Evolutionary conservation across 305 asterid genomes (phyloP).

Genomic region (Withania somnifera): DNA sequence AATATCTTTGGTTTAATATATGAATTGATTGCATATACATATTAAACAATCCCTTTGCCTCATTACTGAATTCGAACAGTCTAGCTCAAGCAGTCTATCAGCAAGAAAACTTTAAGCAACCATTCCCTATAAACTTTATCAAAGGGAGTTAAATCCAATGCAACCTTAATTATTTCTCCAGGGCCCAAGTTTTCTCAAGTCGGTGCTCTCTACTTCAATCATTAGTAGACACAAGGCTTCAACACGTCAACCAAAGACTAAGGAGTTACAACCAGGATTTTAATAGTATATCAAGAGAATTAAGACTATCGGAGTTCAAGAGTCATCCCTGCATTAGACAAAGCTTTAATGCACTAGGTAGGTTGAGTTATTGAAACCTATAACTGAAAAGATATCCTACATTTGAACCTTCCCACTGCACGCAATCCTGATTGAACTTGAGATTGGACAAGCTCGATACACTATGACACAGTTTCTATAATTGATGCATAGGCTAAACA

Average conservation of each 20-base stretch:
- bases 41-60: background rate
- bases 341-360: background rate
- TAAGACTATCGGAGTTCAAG: background rate
- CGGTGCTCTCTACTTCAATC: background rate
- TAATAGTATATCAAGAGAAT: background rate
- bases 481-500: background rate
- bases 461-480: background rate
- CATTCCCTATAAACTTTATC: background rate
- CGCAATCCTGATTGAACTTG: background rate
- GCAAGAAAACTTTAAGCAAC: background rate
- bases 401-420: background rate
- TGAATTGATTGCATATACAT: background rate
- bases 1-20: background rate
- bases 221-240: background rate
- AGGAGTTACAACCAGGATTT: background rate
- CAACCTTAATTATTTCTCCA: background rate
- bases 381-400: background rate
- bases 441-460: background rate
- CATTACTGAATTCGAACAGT: background rate
- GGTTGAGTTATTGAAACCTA: background rate
- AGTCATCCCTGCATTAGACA: background rate
- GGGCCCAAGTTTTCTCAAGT: background rate
- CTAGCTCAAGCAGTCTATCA: background rate
- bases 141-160: background rate
- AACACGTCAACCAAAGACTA: background rate